Base-by-base conservation (phyloP, 2,329 filamentous ascomycete genomes). In the Ciborinia camelliae region DNA sequence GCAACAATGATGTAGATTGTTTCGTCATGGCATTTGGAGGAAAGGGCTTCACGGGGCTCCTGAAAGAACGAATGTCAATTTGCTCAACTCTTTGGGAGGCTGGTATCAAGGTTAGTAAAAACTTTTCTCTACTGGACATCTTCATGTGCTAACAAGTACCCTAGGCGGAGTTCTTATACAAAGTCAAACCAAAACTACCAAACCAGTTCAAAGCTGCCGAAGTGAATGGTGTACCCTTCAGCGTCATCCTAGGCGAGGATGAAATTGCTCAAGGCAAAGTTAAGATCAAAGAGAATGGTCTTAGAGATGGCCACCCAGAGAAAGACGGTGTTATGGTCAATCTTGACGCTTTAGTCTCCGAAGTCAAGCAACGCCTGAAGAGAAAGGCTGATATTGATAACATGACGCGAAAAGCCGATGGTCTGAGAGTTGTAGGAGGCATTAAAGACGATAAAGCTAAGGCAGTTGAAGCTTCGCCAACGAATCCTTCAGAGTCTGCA, bases 11-110 rank as follows among this genome's bases (percentile, higher is more conserved):
- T 71, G 89, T 93, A 3, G 93, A 98, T 74, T 92, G 93, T 53
- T 97, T 87, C 77, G 90, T 98, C 73, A 98, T 98, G 92, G 92
- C 92, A 0, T 92, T 97, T 74, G 93, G 92, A 62, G 90, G 91
- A 62, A 94, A 93, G 78, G 90, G 88, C 26, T 94, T 93, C 77
- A 89, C 84, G 20, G 92, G 91, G 53, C 81, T 96, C 68, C 79
- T 97, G 63, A 86, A 87, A 70, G 90, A 97, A 81, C 89, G 94
- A 69, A 93, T 97, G 86, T 81, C 86, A 32, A 84, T 98, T 45
- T 88, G 89, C 66, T 84, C 86, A 69, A 82, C 82, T 69, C 81
- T 98, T 58, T 96, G 94, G 92, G 87, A 92, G 71, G 91, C 90
- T 9, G 92, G 91, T 26, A 88, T 98, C 79, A 96, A 93, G 81